These are phyloP conservation scores for Tolypocladium capitatum DNA, from an alignment of 2,329 filamentous ascomycete species.

Conservation along the genomic window DNA sequence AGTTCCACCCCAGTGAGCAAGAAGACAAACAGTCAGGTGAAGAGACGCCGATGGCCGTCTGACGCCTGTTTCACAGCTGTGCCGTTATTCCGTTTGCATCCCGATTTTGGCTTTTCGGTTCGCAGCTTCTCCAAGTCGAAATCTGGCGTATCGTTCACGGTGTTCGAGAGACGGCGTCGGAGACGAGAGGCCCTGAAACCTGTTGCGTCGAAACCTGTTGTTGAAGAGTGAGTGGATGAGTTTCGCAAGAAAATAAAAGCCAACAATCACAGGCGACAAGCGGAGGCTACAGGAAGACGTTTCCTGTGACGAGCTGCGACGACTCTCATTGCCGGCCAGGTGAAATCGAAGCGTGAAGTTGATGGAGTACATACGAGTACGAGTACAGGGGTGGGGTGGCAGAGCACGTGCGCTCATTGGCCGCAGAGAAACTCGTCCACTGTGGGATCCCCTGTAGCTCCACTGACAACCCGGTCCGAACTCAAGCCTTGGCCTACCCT, in stretches of 20 bases:
- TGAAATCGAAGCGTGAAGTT: not conserved
- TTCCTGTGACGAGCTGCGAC: not conserved
- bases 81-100: not conserved
- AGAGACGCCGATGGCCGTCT: not conserved
- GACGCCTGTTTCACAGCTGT: not conserved
- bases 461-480: not conserved
- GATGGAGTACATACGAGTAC: not conserved
- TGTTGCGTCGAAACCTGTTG: not conserved
- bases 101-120: not conserved
- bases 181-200: not conserved
- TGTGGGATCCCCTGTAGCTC: not conserved
- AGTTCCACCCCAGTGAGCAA: not conserved
- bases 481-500: not conserved
- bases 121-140: not conserved
- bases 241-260: not conserved
- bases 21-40: not conserved
- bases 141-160: not conserved
- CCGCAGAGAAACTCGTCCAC: not conserved
- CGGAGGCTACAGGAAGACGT: not conserved
- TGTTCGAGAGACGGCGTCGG: not conserved
- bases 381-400: too few species aligned
- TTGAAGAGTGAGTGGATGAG: not conserved
- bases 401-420: not conserved
- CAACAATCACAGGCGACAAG: not conserved
- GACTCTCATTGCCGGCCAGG: not conserved